A percentile compares a stretch with the other conserved stretches of the same genome.
Evolutionary conservation across 73 alveolate species (phyloP).

Genomic region (Diophrys sp.): DNA sequence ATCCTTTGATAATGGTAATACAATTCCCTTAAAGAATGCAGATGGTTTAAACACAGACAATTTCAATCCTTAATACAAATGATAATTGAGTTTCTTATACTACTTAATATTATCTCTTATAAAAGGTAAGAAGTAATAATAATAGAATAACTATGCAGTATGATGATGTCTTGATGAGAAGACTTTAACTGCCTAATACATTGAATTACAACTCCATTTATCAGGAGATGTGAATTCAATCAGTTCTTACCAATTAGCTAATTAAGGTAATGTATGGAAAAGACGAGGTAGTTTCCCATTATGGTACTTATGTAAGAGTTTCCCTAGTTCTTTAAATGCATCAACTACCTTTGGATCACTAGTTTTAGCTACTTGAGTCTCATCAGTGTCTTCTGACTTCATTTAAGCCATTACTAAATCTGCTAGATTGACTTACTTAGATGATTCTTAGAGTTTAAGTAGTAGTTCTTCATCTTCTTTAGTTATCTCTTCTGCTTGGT

Average conservation of each 20-base stretch:
- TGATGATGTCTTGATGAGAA: constrained; percentile 80
- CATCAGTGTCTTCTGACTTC: constrained; percentile 16
- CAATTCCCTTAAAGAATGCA: constrained; percentile 93
- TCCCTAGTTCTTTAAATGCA: constrained; percentile 86
- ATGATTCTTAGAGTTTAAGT: constrained; percentile 1
- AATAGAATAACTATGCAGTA: constrained; percentile 79
- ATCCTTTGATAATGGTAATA: constrained; percentile 87
- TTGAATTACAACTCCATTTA: constrained; percentile 90
- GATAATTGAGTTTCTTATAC: constrained; percentile 90
- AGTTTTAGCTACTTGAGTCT: constrained; percentile 48
- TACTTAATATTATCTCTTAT: constrained; percentile 75
- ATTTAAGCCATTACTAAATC: constrained; percentile 57
- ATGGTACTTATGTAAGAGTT: constrained; percentile 74
- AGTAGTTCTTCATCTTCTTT: constrained; percentile 48
- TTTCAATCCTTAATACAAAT: constrained; percentile 85
- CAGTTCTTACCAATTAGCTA: constrained; percentile 92
- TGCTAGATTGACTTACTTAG: constrained; percentile 26
- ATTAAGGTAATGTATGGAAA: constrained; percentile 80
- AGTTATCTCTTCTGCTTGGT: constrained; percentile 37
- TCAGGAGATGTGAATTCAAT: constrained; percentile 88
- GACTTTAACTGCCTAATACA: constrained; percentile 82
- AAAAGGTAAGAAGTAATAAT: constrained; percentile 80
- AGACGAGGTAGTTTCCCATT: constrained; percentile 92
- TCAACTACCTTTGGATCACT: constrained; percentile 86
- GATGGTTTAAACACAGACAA: constrained; percentile 91